Conservation (phyloP, 352 stramenopile genomes). For the Pythium plurisporium region DNA sequence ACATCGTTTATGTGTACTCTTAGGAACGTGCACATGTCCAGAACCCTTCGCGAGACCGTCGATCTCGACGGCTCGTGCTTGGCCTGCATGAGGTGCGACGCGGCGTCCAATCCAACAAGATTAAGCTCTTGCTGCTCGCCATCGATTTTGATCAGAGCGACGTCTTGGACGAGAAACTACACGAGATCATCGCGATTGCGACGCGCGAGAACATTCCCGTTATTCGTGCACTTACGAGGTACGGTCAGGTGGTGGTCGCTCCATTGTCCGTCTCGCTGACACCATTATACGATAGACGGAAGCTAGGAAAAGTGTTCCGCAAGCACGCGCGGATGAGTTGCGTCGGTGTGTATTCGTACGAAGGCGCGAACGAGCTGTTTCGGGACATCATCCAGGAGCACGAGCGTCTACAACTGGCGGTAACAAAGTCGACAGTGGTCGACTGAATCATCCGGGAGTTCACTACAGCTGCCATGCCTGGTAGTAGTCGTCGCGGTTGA, state of each 20-base stretch:
- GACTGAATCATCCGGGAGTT: not conserved
- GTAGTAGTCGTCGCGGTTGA: conserved; percentile 29
- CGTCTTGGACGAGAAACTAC: conserved; percentile 75
- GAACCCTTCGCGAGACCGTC: conserved; percentile 61
- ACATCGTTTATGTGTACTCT: no score
- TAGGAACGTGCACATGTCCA: conserved; percentile 68
- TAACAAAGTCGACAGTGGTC: not conserved
- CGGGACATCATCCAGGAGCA: conserved; percentile 30
- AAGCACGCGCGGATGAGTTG: conserved; percentile 94
- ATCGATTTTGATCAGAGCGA: conserved; percentile 85
- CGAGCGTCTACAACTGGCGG: not conserved
- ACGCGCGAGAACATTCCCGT: conserved; percentile 38
- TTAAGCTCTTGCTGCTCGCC: conserved; percentile 85
- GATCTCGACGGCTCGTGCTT: conserved; percentile 81
- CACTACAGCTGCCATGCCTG: conserved; percentile 26
- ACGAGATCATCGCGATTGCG: conserved; percentile 79
- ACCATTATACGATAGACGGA: no score
- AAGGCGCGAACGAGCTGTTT: conserved; percentile 92
- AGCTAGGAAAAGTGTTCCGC: conserved; percentile 87
- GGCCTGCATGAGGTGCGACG: conserved; percentile 90
- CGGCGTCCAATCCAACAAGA: conserved; percentile 78
- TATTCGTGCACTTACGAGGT: conserved; percentile 46
- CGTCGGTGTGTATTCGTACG: conserved; percentile 92
- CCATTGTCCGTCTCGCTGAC: conserved; percentile 16
- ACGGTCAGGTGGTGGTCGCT: not conserved